Conservation (phyloP, 1,284 basidiomycete species). For the Bjerkandera adusta region DNA sequence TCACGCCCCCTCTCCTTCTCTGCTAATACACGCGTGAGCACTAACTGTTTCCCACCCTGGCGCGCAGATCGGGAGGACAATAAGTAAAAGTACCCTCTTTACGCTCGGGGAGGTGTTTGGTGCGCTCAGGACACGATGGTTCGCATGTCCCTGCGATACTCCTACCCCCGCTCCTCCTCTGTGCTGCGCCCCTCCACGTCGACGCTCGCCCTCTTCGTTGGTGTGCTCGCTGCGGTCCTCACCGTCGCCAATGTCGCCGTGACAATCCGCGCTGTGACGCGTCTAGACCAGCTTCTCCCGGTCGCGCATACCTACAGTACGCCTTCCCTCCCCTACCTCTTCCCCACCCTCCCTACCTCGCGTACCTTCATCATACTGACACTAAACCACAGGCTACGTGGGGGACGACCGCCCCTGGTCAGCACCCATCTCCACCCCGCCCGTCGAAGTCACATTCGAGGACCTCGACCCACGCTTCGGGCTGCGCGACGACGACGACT, state of each 20-base stretch:
- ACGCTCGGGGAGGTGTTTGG: not conserved
- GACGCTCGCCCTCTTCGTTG: slow-evolving; percentile 1
- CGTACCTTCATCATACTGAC: too few species aligned
- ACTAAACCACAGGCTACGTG: slow-evolving; percentile 22
- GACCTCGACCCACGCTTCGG: slow-evolving; percentile 13
- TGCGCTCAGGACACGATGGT: not conserved
- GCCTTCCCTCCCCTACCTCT: not conserved
- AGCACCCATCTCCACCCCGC: slow-evolving; percentile 19
- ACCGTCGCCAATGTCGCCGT: not conserved
- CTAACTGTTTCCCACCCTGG: not conserved
- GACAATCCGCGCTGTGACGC: not conserved
- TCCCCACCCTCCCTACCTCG: not conserved
- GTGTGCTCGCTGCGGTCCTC: not conserved
- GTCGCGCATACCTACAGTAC: slow-evolving; percentile 7
- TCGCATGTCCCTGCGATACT: not conserved
- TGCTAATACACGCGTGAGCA: not conserved
- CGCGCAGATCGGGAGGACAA: not conserved
- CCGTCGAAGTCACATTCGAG: slow-evolving; percentile 15
- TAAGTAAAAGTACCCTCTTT: too few species aligned
- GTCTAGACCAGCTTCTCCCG: not conserved
- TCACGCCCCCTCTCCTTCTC: too few species aligned
- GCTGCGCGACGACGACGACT: slow-evolving; percentile 30
- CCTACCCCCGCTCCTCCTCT: not conserved
- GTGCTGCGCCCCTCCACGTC: too few species aligned
- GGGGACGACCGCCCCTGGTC: slow-evolving; percentile 23